Conservation (phyloP, 495 filamentous ascomycete species). For the Acidiella bohemica region DNA sequence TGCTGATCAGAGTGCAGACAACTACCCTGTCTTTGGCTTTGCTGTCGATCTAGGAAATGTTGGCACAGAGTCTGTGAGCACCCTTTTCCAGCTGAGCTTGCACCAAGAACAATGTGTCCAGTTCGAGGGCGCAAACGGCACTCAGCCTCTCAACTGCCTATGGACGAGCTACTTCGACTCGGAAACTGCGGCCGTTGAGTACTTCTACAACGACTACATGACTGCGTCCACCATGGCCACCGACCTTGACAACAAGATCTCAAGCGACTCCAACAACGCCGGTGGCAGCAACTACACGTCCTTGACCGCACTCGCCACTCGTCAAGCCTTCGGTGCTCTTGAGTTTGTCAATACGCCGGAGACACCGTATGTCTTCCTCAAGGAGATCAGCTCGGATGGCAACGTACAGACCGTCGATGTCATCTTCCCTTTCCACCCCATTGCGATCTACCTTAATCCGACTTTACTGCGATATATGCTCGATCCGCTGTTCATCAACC, state of each 20-base stretch:
- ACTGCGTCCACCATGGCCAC: conserved; percentile 26
- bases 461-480: conserved; percentile 21
- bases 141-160: conserved; percentile 25
- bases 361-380: conserved; percentile 28
- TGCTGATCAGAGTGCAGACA: conserved; percentile 4
- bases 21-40: conserved; percentile 47
- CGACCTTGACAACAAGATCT: conserved; percentile 36
- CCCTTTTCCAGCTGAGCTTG: conserved; percentile 42
- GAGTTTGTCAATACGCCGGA: conserved; percentile 21
- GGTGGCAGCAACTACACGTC: conserved; percentile 30
- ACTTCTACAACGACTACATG: conserved; percentile 43
- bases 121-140: conserved; percentile 34
- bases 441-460: conserved; percentile 27
- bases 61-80: conserved; percentile 24
- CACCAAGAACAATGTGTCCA: conserved; percentile 42
- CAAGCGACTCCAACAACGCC: conserved; percentile 35
- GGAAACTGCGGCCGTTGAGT: conserved; percentile 30
- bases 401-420: conserved; percentile 31
- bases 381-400: conserved; percentile 29
- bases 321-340: conserved; percentile 26
- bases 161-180: conserved; percentile 35
- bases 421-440: conserved; percentile 27
- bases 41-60: conserved; percentile 39
- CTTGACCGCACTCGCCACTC: conserved; percentile 25
- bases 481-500: conserved; percentile 18